phyloP scores from a whole-genome alignment of 352 stramenopile species.

The Pythium myriotylum region DNA sequence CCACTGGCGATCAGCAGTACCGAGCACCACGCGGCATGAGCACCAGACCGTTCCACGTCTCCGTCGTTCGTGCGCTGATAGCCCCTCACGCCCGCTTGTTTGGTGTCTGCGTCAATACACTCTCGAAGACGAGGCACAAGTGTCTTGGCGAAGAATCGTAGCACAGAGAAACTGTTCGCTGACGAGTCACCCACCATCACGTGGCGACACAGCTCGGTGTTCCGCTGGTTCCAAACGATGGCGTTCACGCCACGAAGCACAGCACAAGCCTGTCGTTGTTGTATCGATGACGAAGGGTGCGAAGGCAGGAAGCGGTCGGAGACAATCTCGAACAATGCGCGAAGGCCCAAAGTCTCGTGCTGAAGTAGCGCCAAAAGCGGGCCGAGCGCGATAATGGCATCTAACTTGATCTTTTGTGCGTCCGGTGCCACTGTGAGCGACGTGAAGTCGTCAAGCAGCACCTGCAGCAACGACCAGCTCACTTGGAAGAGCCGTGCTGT shows the following conservation, averaged over 20 bases:
- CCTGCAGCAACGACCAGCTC: slow-evolving; percentile 66
- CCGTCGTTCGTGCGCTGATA: slow-evolving; percentile 31
- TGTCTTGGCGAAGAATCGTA: slow-evolving; percentile 54
- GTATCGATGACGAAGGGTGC: slow-evolving; percentile 13
- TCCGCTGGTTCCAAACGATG: slow-evolving; percentile 58
- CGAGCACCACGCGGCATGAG: slow-evolving; percentile 65
- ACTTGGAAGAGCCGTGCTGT: slow-evolving; percentile 46
- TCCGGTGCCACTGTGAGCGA: slow-evolving; percentile 20
- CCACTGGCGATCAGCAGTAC: slow-evolving; percentile 37
- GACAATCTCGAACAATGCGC: slow-evolving; percentile 54
- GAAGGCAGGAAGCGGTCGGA: slow-evolving; percentile 44
- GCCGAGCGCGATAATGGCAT: slow-evolving; percentile 38
- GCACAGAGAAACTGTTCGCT: slow-evolving; percentile 24
- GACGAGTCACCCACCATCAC: slow-evolving; percentile 35
- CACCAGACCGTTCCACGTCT: slow-evolving; percentile 36
- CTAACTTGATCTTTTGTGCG: slow-evolving; percentile 42
- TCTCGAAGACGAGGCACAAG: slow-evolving; percentile 46
- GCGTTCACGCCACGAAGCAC: slow-evolving; percentile 49
- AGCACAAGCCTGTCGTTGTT: slow-evolving; percentile 45
- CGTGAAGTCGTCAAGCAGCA: slow-evolving; percentile 56
- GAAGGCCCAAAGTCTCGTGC: slow-evolving; percentile 56
- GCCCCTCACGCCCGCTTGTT: slow-evolving; percentile 31
- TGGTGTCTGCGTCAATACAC: slow-evolving; percentile 46
- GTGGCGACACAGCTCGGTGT: slow-evolving; percentile 51
- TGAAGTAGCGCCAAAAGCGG: slow-evolving; percentile 50